Conservation (phyloP, 1,284 basidiomycete species). For the Papiliotrema nemorosa region DNA sequence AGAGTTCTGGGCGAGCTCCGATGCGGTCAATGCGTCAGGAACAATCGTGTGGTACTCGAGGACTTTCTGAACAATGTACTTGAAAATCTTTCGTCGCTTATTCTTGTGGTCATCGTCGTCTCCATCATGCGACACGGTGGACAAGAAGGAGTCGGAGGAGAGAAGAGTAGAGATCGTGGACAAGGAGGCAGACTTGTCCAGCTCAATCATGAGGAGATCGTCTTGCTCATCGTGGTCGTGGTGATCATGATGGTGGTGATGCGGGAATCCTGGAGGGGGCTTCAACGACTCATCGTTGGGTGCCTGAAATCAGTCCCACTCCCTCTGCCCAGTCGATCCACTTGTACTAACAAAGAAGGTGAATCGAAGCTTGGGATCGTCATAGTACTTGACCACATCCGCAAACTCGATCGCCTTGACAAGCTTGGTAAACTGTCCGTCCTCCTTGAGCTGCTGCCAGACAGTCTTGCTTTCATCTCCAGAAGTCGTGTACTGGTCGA, state of each 20-base stretch:
- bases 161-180: constrained; percentile 26
- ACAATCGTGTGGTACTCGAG: constrained; percentile 62
- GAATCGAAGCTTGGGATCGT: constrained; percentile 45
- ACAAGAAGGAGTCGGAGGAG: constrained; percentile 24
- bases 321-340: background rate
- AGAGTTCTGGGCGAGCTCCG: constrained; percentile 57
- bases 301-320: constrained; percentile 15
- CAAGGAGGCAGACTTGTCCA: constrained; percentile 33
- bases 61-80: constrained; percentile 57
- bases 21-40: constrained; percentile 50
- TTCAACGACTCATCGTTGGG: constrained; percentile 48
- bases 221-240: constrained; percentile 31
- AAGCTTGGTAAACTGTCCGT: constrained; percentile 45
- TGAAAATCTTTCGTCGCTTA: constrained; percentile 53
- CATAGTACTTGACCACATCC: constrained; percentile 31
- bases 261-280: constrained; percentile 30
- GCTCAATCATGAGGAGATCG: constrained; percentile 9
- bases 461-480: constrained; percentile 40
- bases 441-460: constrained; percentile 44
- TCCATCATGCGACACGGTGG: constrained; percentile 9
- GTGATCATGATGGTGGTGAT: constrained; percentile 25
- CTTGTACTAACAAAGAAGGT: constrained; percentile 47
- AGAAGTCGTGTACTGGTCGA: constrained; percentile 4
- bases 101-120: constrained; percentile 55
- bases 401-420: constrained; percentile 48